Conservation (phyloP, 1,284 basidiomycete species). For the Exsudoporus floridanus region DNA sequence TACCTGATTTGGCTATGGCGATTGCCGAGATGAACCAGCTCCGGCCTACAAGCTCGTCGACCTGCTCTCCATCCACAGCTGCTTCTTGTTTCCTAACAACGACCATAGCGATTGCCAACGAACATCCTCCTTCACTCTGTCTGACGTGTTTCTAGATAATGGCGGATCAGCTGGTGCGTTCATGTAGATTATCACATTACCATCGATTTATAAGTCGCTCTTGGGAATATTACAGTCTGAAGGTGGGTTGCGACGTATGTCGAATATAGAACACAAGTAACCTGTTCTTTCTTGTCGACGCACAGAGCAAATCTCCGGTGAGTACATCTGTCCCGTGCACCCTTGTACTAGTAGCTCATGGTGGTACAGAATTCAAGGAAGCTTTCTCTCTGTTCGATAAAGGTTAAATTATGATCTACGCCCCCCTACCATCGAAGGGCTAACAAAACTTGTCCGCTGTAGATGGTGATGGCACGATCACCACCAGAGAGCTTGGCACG, state of each 20-base stretch:
- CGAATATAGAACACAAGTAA: not conserved
- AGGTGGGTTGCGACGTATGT: slow-evolving; percentile 43
- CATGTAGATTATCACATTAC: slow-evolving; percentile 10
- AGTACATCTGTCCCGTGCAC: slow-evolving; percentile 17
- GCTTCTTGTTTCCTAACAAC: slow-evolving; percentile 9
- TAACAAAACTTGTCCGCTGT: slow-evolving; percentile 4
- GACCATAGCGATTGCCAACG: not conserved
- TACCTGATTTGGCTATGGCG: slow-evolving; percentile 28
- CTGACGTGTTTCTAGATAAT: slow-evolving; percentile 38
- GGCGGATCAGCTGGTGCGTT: slow-evolving; percentile 69
- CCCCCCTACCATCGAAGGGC: slow-evolving; percentile 19
- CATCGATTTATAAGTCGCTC: slow-evolving; percentile 12
- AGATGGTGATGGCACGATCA: slow-evolving; percentile 98
- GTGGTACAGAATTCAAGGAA: slow-evolving; percentile 74
- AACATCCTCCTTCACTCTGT: not conserved
- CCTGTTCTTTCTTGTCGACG: not conserved
- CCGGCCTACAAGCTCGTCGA: not conserved
- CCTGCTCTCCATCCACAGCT: slow-evolving; percentile 4
- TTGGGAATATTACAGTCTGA: slow-evolving; percentile 48
- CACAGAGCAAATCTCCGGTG: slow-evolving; percentile 70
- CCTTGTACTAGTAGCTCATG: slow-evolving; percentile 22
- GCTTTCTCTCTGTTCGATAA: slow-evolving; percentile 94
- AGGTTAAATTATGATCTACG: slow-evolving; percentile 51
- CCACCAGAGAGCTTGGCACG: slow-evolving; percentile 91
- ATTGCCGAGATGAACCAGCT: slow-evolving; percentile 33